These are phyloP conservation scores for Volvox carteri DNA, from an alignment of 163 green algal genomes.

Conservation along the genomic window DNA sequence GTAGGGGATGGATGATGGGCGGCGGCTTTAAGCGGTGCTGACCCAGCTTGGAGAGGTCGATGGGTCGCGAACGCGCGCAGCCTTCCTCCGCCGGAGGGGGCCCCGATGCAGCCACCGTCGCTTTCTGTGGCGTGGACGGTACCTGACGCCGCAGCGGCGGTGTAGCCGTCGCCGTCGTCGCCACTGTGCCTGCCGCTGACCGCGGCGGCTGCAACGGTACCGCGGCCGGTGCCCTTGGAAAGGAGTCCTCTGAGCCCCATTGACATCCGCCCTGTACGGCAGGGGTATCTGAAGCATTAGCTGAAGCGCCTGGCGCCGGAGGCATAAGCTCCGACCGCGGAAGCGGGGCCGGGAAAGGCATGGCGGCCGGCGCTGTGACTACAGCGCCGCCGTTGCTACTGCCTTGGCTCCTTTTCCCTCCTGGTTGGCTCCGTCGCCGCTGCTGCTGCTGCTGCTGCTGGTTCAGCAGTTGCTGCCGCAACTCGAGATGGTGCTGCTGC, in stretches of 20 bases:
- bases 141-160: not conserved
- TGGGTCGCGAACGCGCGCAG: slow-evolving; percentile 12
- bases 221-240: not conserved
- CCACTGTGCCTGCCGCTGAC: not conserved
- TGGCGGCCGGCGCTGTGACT: not conserved
- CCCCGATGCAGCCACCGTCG: not conserved
- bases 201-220: too few species aligned
- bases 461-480: not conserved
- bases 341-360: too few species aligned
- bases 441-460: not conserved
- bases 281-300: not conserved
- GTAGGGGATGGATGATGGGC: slow-evolving; percentile 2
- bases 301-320: not conserved
- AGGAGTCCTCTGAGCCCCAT: not conserved
- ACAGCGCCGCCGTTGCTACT: not conserved
- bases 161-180: not conserved
- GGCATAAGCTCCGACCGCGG: not conserved
- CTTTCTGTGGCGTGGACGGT: not conserved
- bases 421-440: not conserved
- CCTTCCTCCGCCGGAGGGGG: not conserved
- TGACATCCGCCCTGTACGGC: not conserved
- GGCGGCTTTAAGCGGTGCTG: slow-evolving; percentile 36
- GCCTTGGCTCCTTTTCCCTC: not conserved
- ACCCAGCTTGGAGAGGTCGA: slow-evolving; percentile 28
- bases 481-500: slow-evolving; percentile 32